Base-by-base conservation (phyloP, 164 flowering plant genomes). In the Magnolia officinalis region DNA sequence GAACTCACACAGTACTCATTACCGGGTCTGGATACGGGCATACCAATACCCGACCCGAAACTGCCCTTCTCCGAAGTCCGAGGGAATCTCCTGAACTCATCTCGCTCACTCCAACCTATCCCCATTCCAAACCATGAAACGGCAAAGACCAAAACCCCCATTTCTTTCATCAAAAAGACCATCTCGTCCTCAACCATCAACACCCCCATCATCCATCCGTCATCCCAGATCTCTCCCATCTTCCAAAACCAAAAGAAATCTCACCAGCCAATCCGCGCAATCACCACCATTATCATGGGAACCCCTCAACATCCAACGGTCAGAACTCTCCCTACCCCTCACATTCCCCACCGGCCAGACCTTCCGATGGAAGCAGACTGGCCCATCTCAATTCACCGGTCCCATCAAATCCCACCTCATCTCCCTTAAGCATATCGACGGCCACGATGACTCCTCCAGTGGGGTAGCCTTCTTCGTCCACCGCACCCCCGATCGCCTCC, bases 291-390 rank as follows among this genome's bases (percentile, higher is more conserved):
- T 6, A n/a, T 8, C 23, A 50, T 96, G 99, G 98, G 76, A 72
- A n/a, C 87, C 94, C 18, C 94, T 94, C 72, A 84, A 88, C 68
- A 78, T 92, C 10, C 63, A 72, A 73, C 87, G 82, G 71, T 84
- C 93, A 8, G 98, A 96, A 81, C 97, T 96, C 80, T 90, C 77
- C 72, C 74, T 96, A 31, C 91, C 96, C 55, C 93, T 96, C 79
- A 94, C 99, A 0, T 89, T 96, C 84, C 99, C 98, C 65, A 96
- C 99, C 2, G 99, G 99, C 80, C 99, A 96, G 74, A 94, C 98
- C 82, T 94, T 96, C 86, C 80, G 88, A 70, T 96, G 99, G 99
- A 91, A 83, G 69, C 86, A 90, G 72, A 96, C 99, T 9, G 93
- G 85, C 24, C 84, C 85, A 3, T 65, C 77, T 52, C 91, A 90